Base-by-base conservation (phyloP, 805 yeast species). In the Teunomyces aglyptinius region DNA sequence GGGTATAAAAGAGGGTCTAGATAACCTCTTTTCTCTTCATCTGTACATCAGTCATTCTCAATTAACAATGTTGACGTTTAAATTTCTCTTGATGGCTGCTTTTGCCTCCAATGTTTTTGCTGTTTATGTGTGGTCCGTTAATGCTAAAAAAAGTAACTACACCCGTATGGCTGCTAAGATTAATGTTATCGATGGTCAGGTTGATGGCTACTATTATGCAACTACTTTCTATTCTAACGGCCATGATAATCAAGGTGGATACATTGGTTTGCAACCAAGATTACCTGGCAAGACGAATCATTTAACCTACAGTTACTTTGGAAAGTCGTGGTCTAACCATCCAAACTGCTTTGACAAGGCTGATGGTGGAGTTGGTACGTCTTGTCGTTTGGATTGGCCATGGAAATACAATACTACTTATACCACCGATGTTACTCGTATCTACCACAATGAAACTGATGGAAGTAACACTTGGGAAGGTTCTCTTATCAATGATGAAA, bases 261-360 rank as follows among this genome's bases (percentile, higher is more conserved):
- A 45, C 22, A 45, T 45, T 20, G 48, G 45, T 6, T 24, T 41
- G 6, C 45, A 41, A 12, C 38, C 47, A 20, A 18, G 40, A 16
- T 11, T 13, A 10, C 15, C 26, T 24, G 26, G 13, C 6, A 20
- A 28, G 3, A 8, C 36, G 4, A 36, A 38, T 27, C 50, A 28
- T 15, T 22, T 45, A 12, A 35, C 27, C 11, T 48, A 38, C 40
- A 48, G 51, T 48, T 49, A 13, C 4, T 45, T 45, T 42, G 46
- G 49, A 4, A 13, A 29, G 13, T 33, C 34, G 6, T 28, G 43
- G 6, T 15, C 44, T 12, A n/a, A 38, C 26, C 36, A 43, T 16
- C 42, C 46, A 11, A 42, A 49, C 15, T 49, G 49, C 34, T 20
- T 20, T 20, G 22, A 20, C 22, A 20, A 20, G 5, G 22, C 22